Conservation (phyloP, 2,329 filamentous ascomycete genomes). For the Aureobasidium musti region DNA sequence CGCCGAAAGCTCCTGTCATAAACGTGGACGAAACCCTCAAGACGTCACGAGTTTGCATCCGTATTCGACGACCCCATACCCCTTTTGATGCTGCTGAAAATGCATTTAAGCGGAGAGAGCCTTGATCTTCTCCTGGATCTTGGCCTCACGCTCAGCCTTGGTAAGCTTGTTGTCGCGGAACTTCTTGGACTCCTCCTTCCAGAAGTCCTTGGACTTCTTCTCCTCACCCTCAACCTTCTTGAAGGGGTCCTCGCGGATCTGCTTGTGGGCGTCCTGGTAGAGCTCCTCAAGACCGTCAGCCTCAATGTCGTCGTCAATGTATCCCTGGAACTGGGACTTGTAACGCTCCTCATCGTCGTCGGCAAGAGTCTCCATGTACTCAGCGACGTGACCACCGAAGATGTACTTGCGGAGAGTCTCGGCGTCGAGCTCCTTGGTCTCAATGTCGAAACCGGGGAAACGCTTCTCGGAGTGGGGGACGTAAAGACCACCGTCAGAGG, state of each 20-base stretch:
- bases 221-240: slow-evolving; percentile 79
- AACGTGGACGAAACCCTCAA: slow-evolving; percentile 24
- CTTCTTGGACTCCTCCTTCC: slow-evolving; percentile 77
- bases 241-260: slow-evolving; percentile 96
- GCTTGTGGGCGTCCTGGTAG: slow-evolving; percentile 91
- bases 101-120: slow-evolving; percentile 54
- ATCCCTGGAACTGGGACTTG: slow-evolving; percentile 97
- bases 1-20: slow-evolving; percentile 30
- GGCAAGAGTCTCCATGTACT: slow-evolving; percentile 99
- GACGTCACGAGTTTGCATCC: slow-evolving; percentile 13
- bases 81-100: slow-evolving; percentile 27
- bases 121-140: slow-evolving; percentile 89
- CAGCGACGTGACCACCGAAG: slow-evolving; percentile 94
- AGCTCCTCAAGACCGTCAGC: slow-evolving; percentile 96
- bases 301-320: slow-evolving; percentile 96
- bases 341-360: slow-evolving; percentile 99
- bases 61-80: slow-evolving; percentile 23
- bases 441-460: slow-evolving; percentile 98
- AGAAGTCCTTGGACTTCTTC: slow-evolving; percentile 95
- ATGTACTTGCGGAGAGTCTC: slow-evolving; percentile 99
- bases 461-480: slow-evolving; percentile 99
- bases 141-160: slow-evolving; percentile 78
- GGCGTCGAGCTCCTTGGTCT: slow-evolving; percentile 95
- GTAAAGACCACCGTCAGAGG: slow-evolving; percentile 95
- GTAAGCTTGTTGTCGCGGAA: slow-evolving; percentile 75